Conservation (phyloP, 345 rosid genomes). For the Camelina hispida region DNA sequence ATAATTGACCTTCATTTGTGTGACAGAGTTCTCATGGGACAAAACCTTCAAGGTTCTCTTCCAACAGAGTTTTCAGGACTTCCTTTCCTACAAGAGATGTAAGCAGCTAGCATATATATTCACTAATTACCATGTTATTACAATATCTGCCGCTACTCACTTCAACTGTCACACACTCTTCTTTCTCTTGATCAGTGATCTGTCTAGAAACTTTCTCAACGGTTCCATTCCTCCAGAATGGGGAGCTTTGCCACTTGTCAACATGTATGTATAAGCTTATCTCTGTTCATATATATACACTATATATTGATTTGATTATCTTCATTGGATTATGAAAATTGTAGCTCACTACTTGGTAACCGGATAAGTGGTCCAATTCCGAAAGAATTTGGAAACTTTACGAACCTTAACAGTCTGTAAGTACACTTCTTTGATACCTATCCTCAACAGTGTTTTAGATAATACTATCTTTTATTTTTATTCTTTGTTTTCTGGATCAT, state of each 20-base stretch:
- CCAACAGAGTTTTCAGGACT: conserved; percentile 51
- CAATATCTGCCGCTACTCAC: background rate
- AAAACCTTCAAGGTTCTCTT: conserved; percentile 52
- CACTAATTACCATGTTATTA: background rate
- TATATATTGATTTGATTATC: background rate
- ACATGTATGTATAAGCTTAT: conserved; percentile 44
- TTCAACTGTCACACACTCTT: conserved; percentile 13
- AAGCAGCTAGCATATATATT: conserved; percentile 10
- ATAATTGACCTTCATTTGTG: conserved; percentile 15
- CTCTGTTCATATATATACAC: background rate
- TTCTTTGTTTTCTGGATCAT: background rate
- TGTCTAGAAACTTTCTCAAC: conserved; percentile 56
- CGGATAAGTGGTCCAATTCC: conserved; percentile 59
- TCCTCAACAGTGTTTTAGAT: background rate
- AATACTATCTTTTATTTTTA: background rate
- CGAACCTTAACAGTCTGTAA: conserved; percentile 52
- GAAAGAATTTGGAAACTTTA: conserved; percentile 53
- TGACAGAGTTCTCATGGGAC: conserved; percentile 52
- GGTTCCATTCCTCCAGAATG: conserved; percentile 61
- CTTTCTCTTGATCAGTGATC: conserved; percentile 45
- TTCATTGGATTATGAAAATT: conserved; percentile 24
- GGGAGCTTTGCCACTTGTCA: conserved; percentile 49
- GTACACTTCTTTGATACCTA: conserved; percentile 29
- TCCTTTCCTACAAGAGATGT: conserved; percentile 54
- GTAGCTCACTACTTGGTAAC: conserved; percentile 57